Evolutionary conservation across 768 basidiomycete species (phyloP), one percentile per base, ranked within the genome.

Genomic region (Kwoniella sp.): DNA sequence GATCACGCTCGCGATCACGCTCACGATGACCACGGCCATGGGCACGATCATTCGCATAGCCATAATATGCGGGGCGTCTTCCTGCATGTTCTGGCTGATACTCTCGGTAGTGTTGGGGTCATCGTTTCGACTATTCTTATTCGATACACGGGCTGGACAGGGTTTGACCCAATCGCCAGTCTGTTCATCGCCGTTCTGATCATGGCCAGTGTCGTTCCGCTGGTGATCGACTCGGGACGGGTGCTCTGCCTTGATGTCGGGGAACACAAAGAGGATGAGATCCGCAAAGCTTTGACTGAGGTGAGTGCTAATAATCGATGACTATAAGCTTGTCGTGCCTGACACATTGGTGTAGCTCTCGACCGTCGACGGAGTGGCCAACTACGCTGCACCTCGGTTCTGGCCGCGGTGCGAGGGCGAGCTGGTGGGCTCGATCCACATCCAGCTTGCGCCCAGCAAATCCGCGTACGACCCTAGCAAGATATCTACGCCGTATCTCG

Each of bases 21-120:
- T 23, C 60, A 67, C 40, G 57, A 57, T 34, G 57, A 57, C 40
- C 55, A 53, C 75, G 34, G 79, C 79, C 51, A 53, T 48, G 61
- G 64, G 43, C 59, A 67, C 26, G 63, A 67, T 19, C 86, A 90
- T 73, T 86, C 88, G 0, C 90, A 93, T 67, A 89, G 88, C 74
- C 89, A 98, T 73, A 99, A 99, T 71, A 99, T 99, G 95, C 86
- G 91, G 28, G 95, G 95, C 15, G 91, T 79, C 25, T 99, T 62
- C 73, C 76, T 98, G 50, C 93, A 99, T 69, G 93, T 99, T 40
- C 85, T 64, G 42, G 40, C 52, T 36, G 51, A 55, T 42, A 41
- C 33, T 32, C 80, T 96, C 8, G 95, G 95, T 39, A 95, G 91
- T 15, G 91, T 98, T 19, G 95, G 95, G 15, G 95, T 99, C 15